Conservation (phyloP, 108 stramenopile species). For the Nitzschia palea region DNA sequence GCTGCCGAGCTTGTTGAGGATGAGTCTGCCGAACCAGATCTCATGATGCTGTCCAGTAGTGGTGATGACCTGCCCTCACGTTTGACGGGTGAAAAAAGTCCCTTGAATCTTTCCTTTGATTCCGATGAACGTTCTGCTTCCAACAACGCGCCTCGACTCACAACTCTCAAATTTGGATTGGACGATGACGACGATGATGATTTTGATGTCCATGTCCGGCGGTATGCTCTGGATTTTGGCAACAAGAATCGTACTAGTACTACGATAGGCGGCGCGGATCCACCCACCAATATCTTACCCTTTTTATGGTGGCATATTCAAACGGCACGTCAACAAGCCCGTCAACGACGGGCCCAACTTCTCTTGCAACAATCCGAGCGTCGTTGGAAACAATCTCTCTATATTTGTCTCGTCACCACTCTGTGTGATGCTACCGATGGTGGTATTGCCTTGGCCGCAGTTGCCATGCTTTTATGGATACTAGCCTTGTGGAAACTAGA, state of each 20-base stretch:
- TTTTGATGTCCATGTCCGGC: conserved; percentile 15
- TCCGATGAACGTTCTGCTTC: not conserved
- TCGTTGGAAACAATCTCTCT: conserved; percentile 15
- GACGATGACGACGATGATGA: conserved; percentile 22
- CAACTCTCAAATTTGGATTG: conserved; percentile 10
- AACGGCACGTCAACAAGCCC: conserved; percentile 30
- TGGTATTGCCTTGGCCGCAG: conserved; percentile 22
- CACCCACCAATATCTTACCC: not conserved
- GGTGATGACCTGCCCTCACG: too few relatives aligned
- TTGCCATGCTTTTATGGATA: conserved; percentile 19
- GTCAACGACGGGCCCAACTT: conserved; percentile 37
- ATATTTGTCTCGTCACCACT: conserved; percentile 21
- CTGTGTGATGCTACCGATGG: conserved; percentile 37
- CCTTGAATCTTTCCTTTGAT: not conserved
- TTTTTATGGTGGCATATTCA: conserved; percentile 29
- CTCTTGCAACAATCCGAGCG: conserved; percentile 35
- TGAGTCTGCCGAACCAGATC: not conserved
- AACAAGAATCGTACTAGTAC: not conserved
- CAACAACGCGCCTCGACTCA: not conserved
- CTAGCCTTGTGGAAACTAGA: not conserved
- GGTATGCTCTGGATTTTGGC: conserved; percentile 24
- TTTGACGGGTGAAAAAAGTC: not conserved
- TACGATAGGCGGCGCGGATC: not conserved
- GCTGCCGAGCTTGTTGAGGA: not conserved
- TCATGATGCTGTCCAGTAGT: too few relatives aligned